Percentiles rank a stretch among this genome's conserved stretches.
phyloP scores from a whole-genome alignment of 306 rosid genomes.

The Cicer yamashitae region DNA sequence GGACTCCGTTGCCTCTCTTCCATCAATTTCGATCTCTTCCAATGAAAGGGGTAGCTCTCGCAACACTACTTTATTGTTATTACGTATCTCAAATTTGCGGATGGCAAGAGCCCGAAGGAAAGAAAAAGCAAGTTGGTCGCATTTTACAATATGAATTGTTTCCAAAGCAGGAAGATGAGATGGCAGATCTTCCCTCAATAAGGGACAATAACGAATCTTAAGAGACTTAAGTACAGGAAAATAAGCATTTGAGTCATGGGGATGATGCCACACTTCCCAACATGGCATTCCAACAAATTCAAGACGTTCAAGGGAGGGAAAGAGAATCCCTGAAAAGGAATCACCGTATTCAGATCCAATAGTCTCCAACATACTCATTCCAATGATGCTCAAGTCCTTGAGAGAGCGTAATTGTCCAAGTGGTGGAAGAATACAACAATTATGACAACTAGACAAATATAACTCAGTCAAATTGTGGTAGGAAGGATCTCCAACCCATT shows the following conservation, averaged over 20 bases:
- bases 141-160: background rate
- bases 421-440: constrained; percentile 6
- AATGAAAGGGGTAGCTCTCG: constrained; percentile 5
- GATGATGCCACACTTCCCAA: background rate
- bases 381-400: background rate
- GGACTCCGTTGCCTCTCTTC: background rate
- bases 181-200: background rate
- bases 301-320: background rate
- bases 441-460: background rate
- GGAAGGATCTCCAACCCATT: constrained; percentile 6
- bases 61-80: background rate
- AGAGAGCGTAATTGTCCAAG: constrained; percentile 2
- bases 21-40: background rate
- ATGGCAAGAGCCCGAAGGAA: background rate
- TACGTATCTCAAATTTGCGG: accelerated
- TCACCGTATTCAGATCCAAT: background rate
- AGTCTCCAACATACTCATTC: background rate
- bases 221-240: background rate
- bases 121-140: background rate
- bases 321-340: background rate
- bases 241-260: background rate
- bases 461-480: background rate
- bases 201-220: background rate
- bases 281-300: background rate
- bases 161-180: constrained; percentile 16